These are phyloP conservation scores for Mycena capillaripes DNA, from an alignment of 768 basidiomycete genomes.

Conservation along the genomic window DNA sequence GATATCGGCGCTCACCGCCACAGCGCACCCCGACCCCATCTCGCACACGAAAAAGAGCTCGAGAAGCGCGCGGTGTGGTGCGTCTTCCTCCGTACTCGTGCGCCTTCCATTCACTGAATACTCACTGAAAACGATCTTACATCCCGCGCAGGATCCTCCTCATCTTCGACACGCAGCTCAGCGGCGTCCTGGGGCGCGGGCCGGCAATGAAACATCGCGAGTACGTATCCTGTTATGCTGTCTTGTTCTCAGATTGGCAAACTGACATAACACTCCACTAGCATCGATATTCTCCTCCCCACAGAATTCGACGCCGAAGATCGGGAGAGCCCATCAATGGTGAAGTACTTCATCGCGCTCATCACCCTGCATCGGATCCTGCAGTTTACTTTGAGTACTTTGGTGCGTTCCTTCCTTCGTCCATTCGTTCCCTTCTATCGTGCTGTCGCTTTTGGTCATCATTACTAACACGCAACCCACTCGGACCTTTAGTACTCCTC, in stretches of 20 bases:
- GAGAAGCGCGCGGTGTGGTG: conserved; percentile 21
- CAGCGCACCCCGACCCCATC: too few relatives aligned
- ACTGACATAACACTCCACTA: too few relatives aligned
- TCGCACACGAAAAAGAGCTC: not conserved
- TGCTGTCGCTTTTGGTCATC: too few relatives aligned
- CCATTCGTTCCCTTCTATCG: too few relatives aligned
- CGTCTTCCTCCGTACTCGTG: too few relatives aligned
- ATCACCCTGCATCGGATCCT: conserved; percentile 1
- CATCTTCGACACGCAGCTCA: not conserved
- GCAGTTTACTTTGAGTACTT: not conserved
- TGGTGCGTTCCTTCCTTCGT: not conserved
- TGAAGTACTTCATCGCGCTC: not conserved
- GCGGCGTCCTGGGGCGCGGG: not conserved
- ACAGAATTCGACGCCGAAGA: conserved; percentile 3
- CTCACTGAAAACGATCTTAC: not conserved
- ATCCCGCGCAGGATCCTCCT: not conserved
- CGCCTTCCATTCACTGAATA: too few relatives aligned
- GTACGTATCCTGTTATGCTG: too few relatives aligned
- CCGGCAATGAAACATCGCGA: not conserved
- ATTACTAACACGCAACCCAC: too few relatives aligned
- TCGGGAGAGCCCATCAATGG: not conserved
- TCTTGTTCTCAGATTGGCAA: too few relatives aligned
- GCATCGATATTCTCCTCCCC: not conserved
- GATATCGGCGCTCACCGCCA: conserved; percentile 23
- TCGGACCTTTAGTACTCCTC: conserved; percentile 2